Evolutionary conservation across 2,329 filamentous ascomycete genomes (phyloP).

Genomic region (Phaeosphaeria sp.): DNA sequence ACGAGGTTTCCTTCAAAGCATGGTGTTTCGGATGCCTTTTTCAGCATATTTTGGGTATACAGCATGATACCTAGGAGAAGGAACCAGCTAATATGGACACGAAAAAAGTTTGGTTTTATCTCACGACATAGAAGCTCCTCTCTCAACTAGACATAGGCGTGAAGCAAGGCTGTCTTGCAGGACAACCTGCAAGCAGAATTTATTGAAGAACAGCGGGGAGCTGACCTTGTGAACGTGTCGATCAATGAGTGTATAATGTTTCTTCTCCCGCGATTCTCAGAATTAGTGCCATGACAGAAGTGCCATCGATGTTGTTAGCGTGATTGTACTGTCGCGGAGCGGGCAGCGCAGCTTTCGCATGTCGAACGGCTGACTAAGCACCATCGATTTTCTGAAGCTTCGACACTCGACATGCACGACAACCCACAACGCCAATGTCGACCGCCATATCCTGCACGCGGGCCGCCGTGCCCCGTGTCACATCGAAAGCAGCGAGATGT

Average conservation of each 20-base stretch:
- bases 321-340: not conserved
- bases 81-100: not conserved
- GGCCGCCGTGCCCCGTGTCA: conserved; percentile 53
- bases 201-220: not conserved
- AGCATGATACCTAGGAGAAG: conserved; percentile 15
- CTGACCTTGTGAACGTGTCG: not conserved
- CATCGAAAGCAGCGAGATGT: conserved; percentile 21
- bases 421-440: conserved; percentile 58
- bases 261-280: not conserved
- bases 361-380: conserved; percentile 40
- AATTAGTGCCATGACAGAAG: not conserved
- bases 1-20: conserved; percentile 31
- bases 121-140: conserved; percentile 1
- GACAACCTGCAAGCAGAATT: not conserved
- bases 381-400: conserved; percentile 29
- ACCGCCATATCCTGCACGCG: conserved; percentile 64
- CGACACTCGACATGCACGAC: conserved; percentile 13
- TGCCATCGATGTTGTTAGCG: not conserved
- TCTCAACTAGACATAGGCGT: not conserved
- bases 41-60: conserved; percentile 33
- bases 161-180: not conserved
- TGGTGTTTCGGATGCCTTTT: conserved; percentile 39
- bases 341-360: not conserved
- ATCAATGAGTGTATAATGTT: not conserved
- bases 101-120: not conserved